phyloP scores from a whole-genome alignment of 2,329 filamentous ascomycete species.

The Curvularia spicifera region DNA sequence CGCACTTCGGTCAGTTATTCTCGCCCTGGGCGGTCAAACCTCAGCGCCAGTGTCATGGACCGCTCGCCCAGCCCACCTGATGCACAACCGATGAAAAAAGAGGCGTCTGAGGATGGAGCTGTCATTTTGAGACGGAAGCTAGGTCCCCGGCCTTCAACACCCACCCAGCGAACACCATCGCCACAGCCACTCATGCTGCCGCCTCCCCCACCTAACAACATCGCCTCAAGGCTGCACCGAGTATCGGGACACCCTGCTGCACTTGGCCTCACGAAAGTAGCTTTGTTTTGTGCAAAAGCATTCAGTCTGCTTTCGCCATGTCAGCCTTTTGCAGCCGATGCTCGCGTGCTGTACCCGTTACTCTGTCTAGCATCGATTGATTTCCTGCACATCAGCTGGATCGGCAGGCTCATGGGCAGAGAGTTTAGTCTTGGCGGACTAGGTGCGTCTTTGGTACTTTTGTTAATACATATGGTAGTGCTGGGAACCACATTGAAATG shows the following conservation, averaged over 20 bases:
- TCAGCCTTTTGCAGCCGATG: constrained; percentile 71
- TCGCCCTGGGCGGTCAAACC: constrained; percentile 43
- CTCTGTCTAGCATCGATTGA: constrained; percentile 73
- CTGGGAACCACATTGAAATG: constrained; percentile 48
- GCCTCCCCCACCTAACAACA: constrained; percentile 34
- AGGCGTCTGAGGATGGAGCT: constrained; percentile 36
- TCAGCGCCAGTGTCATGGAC: constrained; percentile 41
- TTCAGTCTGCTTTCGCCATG: constrained; percentile 70
- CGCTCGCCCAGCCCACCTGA: constrained; percentile 45
- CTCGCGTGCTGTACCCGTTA: constrained; percentile 70
- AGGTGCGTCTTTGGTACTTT: constrained; percentile 52
- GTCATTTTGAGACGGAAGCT: constrained; percentile 42
- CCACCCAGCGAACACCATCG: constrained; percentile 24
- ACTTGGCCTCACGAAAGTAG: constrained; percentile 57
- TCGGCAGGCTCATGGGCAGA: constrained; percentile 22
- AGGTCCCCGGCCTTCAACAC: constrained; percentile 31
- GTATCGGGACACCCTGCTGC: constrained; percentile 41
- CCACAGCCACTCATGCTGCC: constrained; percentile 44
- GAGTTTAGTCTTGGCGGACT: constrained; percentile 41
- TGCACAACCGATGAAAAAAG: constrained; percentile 19
- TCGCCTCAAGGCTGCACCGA: constrained; percentile 16
- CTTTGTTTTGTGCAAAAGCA: constrained; percentile 73
- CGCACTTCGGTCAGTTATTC: constrained; percentile 36
- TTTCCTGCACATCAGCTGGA: constrained; percentile 46
- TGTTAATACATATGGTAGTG: constrained; percentile 56